Conservation (phyloP, 2,329 filamentous ascomycete genomes). For the Fonsecaea pedrosoi region DNA sequence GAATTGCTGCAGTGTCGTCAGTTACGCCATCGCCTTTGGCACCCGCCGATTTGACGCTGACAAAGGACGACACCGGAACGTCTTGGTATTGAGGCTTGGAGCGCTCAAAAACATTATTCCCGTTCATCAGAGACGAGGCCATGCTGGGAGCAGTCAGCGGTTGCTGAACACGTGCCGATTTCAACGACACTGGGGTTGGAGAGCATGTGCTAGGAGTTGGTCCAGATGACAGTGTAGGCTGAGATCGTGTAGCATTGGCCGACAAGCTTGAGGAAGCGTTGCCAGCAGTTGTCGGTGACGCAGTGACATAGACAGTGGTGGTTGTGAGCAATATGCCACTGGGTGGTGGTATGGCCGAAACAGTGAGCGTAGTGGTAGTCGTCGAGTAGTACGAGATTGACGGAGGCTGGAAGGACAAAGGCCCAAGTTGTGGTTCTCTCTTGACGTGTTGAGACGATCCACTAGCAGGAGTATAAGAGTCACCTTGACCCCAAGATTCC, state of each 20-base stretch:
- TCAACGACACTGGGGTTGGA: conserved; percentile 23
- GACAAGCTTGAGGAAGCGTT: conserved; percentile 17
- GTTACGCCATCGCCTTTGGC: conserved; percentile 86
- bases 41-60: conserved; percentile 81
- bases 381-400: conserved; percentile 31
- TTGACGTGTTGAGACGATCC: conserved; percentile 27
- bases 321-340: conserved; percentile 29
- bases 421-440: conserved; percentile 24
- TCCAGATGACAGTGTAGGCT: neutral
- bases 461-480: conserved; percentile 60
- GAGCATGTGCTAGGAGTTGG: conserved; percentile 29
- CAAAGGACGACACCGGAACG: conserved; percentile 70
- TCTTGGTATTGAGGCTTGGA: conserved; percentile 87
- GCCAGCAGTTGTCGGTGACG: conserved; percentile 9
- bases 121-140: conserved; percentile 62
- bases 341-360: conserved; percentile 15
- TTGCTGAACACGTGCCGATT: conserved; percentile 32
- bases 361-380: conserved; percentile 30
- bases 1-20: conserved; percentile 86
- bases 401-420: conserved; percentile 13
- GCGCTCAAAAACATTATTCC: conserved; percentile 74
- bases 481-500: conserved; percentile 78
- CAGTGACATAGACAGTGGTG: conserved; percentile 18
- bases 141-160: conserved; percentile 25
- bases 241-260: neutral